phyloP scores from a whole-genome alignment of 768 basidiomycete genomes.

The Auricularia cornea region DNA sequence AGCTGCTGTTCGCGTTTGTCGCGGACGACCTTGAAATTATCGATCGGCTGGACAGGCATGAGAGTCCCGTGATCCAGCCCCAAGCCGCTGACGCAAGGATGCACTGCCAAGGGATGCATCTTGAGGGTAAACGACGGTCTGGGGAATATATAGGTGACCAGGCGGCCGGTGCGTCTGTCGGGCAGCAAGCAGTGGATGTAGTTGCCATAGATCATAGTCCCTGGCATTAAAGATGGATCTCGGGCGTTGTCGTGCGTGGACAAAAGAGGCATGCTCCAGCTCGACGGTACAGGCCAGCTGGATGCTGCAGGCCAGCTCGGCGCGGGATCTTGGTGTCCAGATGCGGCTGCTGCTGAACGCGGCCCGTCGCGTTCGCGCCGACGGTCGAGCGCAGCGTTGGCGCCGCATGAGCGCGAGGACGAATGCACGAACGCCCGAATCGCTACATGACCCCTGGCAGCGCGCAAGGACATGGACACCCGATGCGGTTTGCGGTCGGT shows the following conservation, averaged over 20 bases:
- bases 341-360: too few species aligned
- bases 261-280: too few species aligned
- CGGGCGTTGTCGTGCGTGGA: too few species aligned
- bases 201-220: not conserved
- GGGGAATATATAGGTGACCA: not conserved
- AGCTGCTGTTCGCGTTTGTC: not conserved
- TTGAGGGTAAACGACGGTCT: not conserved
- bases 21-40: not conserved
- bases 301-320: not conserved
- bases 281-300: not conserved
- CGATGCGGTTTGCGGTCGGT: not conserved
- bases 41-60: not conserved
- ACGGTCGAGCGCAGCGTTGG: not conserved
- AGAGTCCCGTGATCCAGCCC: not conserved
- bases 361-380: too few species aligned
- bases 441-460: not conserved
- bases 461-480: not conserved
- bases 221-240: not conserved
- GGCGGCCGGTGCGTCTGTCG: not conserved
- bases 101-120: not conserved
- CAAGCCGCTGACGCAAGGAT: not conserved
- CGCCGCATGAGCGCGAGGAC: not conserved
- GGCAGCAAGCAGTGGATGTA: not conserved
- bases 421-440: not conserved
- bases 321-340: too few species aligned